A percentile compares a stretch with the other conserved stretches of the same genome.
phyloP scores from a whole-genome alignment of 2,329 filamentous ascomycete species.

The Exserohilum turcica region DNA sequence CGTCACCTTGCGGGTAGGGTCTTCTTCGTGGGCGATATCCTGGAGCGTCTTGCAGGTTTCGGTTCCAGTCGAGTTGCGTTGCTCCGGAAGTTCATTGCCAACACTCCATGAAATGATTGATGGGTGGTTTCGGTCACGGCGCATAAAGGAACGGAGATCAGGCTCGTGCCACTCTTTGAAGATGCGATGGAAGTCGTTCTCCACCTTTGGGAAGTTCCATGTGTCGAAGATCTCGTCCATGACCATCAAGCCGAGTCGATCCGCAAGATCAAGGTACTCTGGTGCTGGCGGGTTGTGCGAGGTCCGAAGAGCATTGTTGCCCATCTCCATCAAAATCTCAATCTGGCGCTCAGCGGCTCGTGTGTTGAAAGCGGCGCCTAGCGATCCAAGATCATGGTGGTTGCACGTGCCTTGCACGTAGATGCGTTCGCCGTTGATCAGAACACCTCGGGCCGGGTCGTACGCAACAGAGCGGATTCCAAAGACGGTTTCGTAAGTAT shows the following conservation, averaged over 20 bases:
- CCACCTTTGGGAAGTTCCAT: slow-evolving; percentile 56
- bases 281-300: slow-evolving; percentile 61
- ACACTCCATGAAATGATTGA: slow-evolving; percentile 60
- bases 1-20: slow-evolving; percentile 54
- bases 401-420: slow-evolving; percentile 56
- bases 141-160: slow-evolving; percentile 58
- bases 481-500: slow-evolving; percentile 58
- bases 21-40: slow-evolving; percentile 54
- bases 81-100: slow-evolving; percentile 61
- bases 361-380: slow-evolving; percentile 59
- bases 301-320: slow-evolving; percentile 58
- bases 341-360: slow-evolving; percentile 58
- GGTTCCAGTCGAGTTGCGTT: slow-evolving; percentile 45
- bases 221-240: slow-evolving; percentile 61
- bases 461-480: slow-evolving; percentile 56
- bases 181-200: slow-evolving; percentile 58
- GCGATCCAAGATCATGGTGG: slow-evolving; percentile 58
- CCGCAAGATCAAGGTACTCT: slow-evolving; percentile 57
- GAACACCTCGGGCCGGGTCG: slow-evolving; percentile 50
- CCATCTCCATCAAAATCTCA: slow-evolving; percentile 57
- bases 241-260: slow-evolving; percentile 57
- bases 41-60: slow-evolving; percentile 46
- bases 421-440: slow-evolving; percentile 55
- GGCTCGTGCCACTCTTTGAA: slow-evolving; percentile 61
- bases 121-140: slow-evolving; percentile 61